These are phyloP conservation scores for Fusarium sp. DNA, from an alignment of 2,329 filamentous ascomycete species.

Conservation along the genomic window DNA sequence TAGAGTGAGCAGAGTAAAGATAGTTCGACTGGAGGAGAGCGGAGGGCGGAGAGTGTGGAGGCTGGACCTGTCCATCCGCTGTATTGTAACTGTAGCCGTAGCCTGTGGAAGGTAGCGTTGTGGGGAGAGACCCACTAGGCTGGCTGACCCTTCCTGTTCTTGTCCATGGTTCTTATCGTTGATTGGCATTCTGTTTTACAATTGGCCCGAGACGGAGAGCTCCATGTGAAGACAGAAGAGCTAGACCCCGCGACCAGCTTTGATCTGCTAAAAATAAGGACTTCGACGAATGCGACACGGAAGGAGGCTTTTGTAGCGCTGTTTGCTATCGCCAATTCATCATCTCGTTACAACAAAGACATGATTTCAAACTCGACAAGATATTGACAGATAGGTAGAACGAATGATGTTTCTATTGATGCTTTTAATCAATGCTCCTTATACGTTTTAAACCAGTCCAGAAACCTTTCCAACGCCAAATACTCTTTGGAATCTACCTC, in stretches of 20 bases:
- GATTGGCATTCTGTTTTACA: slow-evolving; percentile 29
- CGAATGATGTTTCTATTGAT: slow-evolving; percentile 10
- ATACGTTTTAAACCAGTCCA: background rate
- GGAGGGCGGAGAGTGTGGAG: slow-evolving; percentile 38
- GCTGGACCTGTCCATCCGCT: slow-evolving; percentile 11
- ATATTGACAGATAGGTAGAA: background rate
- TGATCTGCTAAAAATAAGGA: slow-evolving; percentile 11
- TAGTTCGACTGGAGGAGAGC: slow-evolving; percentile 26
- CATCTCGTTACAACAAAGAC: slow-evolving; percentile 2
- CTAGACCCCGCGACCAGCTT: slow-evolving; percentile 19
- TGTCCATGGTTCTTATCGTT: slow-evolving; percentile 13
- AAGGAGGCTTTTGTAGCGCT: slow-evolving; percentile 13
- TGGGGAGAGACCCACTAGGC: slow-evolving; percentile 39
- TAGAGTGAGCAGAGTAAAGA: slow-evolving; percentile 17
- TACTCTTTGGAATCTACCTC: slow-evolving; percentile 15
- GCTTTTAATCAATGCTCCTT: slow-evolving; percentile 3
- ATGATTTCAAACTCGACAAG: background rate
- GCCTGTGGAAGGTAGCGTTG: background rate
- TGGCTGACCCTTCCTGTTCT: slow-evolving; percentile 18
- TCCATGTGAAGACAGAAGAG: slow-evolving; percentile 23
- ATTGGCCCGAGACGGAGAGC: slow-evolving; percentile 38
- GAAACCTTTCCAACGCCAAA: slow-evolving; percentile 1
- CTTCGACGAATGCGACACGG: slow-evolving; percentile 1
- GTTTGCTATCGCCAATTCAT: slow-evolving; percentile 11
- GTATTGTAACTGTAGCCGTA: slow-evolving; percentile 28